Conservation (phyloP, 2,329 filamentous ascomycete genomes). For the Neonectria punicea region DNA sequence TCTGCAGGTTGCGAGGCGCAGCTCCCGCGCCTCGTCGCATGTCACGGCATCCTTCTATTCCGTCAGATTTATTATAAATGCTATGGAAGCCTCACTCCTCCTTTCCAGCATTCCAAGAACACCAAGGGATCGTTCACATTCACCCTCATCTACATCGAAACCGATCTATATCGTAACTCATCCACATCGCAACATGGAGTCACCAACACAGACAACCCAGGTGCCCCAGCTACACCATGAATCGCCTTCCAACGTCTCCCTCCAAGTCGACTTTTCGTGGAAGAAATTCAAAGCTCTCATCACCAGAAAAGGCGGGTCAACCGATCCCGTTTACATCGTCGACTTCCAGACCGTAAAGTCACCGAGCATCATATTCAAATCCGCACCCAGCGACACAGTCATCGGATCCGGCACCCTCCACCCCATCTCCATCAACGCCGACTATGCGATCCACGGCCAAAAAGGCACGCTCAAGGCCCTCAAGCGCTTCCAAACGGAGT, state of each 20-base stretch:
- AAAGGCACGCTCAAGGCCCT: slow-evolving; percentile 36
- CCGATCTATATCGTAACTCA: too few relatives aligned
- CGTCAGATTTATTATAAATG: neutral
- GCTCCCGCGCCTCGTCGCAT: neutral
- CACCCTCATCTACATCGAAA: neutral
- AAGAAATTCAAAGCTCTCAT: slow-evolving; percentile 28
- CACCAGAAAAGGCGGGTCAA: slow-evolving; percentile 7
- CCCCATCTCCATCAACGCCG: slow-evolving; percentile 34
- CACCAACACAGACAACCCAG: neutral
- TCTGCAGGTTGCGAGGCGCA: neutral
- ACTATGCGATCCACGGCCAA: slow-evolving; percentile 33
- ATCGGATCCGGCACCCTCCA: slow-evolving; percentile 34
- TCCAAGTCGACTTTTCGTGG: slow-evolving; percentile 31
- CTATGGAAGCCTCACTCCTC: neutral
- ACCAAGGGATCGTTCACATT: neutral
- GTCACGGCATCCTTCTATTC: neutral
- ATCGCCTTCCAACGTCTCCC: neutral
- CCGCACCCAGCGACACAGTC: neutral
- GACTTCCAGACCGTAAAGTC: slow-evolving; percentile 28
- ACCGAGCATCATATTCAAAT: slow-evolving; percentile 24
- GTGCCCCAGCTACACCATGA: neutral
- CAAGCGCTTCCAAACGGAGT: slow-evolving; percentile 31
- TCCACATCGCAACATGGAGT: neutral
- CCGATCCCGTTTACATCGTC: slow-evolving; percentile 24
- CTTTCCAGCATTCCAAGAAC: neutral